A percentile compares a stretch with the other conserved stretches of the same genome.
These are phyloP conservation scores for Stephanodiscus triporus DNA, from an alignment of 108 stramenopile genomes.

Conservation along the genomic window DNA sequence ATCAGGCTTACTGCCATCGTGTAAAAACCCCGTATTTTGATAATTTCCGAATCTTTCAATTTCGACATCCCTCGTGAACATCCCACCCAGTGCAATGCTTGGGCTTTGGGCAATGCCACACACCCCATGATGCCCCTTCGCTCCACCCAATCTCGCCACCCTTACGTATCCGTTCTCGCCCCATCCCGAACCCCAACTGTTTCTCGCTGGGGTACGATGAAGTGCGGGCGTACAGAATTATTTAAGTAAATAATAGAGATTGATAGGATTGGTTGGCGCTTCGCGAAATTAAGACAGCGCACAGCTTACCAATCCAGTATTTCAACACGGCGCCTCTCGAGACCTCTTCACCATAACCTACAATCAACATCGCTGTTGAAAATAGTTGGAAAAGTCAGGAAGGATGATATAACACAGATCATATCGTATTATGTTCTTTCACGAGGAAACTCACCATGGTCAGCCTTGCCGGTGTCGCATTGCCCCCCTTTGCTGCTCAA, in stretches of 20 bases:
- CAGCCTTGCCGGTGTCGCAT: slow-evolving; percentile 59
- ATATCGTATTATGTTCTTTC: background rate
- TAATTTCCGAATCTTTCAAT: slow-evolving; percentile 10
- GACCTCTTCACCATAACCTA: slow-evolving; percentile 62
- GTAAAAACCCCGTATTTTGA: background rate
- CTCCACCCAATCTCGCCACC: slow-evolving; percentile 59
- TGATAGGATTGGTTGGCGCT: slow-evolving; percentile 1
- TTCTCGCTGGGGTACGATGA: slow-evolving; percentile 46
- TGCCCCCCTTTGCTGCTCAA: slow-evolving; percentile 26
- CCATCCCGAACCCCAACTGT: slow-evolving; percentile 73
- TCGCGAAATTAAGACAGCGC: background rate
- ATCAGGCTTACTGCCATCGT: background rate
- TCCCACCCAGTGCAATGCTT: slow-evolving; percentile 71
- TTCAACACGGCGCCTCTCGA: slow-evolving; percentile 26
- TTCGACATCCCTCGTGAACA: slow-evolving; percentile 32
- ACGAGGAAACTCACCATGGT: slow-evolving; percentile 54
- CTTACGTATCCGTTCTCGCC: slow-evolving; percentile 76
- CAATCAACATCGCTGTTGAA: slow-evolving; percentile 58
- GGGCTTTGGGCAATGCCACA: slow-evolving; percentile 80
- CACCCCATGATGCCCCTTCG: slow-evolving; percentile 59
- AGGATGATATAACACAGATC: background rate
- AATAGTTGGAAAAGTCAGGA: slow-evolving; percentile 5
- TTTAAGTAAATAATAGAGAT: slow-evolving; percentile 2
- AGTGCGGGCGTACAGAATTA: background rate
- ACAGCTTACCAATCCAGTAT: slow-evolving; percentile 57